Base-by-base conservation (phyloP, 1,284 basidiomycete genomes). In the Termitomyces sp. region DNA sequence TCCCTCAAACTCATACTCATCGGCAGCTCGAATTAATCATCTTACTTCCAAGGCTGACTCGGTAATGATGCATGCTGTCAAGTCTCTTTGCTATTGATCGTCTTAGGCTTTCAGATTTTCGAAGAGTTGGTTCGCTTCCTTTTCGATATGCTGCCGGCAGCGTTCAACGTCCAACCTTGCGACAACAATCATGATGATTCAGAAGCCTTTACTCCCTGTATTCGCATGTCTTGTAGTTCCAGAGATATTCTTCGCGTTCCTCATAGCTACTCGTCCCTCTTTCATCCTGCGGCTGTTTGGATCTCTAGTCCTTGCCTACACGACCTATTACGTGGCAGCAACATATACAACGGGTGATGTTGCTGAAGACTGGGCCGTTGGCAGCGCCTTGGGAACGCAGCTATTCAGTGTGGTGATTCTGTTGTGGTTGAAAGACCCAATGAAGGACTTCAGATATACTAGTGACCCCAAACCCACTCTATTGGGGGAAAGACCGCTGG, bases 381-480 rank as follows among this genome's bases (percentile, higher is more conserved):
- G 53, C 12, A 19, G 53, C 17, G 42, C 36, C 4, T 30, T 55
- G 41, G 49, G 48, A 13, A n/a, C 30, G 3, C 47, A 44, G 30
- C 42, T 42, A 10, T 41, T 55, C 10, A 45, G 12, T 26, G 53
- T 46, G 28, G 13, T 55, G 28, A n/a, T 46, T 36, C 53, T 55
- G 5, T 30, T 55, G 19, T 55, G 53, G 48, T 46, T 40, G 36
- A 30, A 15, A 8, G 30, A 55, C 15, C 53, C 53, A 17, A 50
- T 55, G 41, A 41, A 41, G 48, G 53, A 55, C 6, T 55, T 50
- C 43, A 50, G 17, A 9, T 55, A 55, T 34, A 31, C 15, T 26
- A 21, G 28, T 31, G 49, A 50, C n/a, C 1, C 31, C 10, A 24
- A 30, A 12, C 3, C 34, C 3, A 41, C 45, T 19, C 15, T 30